A percentile compares a stretch with the other conserved stretches of the same genome.
Conservation (phyloP, 352 stramenopile species). For the Globisporangium camurandrum region DNA sequence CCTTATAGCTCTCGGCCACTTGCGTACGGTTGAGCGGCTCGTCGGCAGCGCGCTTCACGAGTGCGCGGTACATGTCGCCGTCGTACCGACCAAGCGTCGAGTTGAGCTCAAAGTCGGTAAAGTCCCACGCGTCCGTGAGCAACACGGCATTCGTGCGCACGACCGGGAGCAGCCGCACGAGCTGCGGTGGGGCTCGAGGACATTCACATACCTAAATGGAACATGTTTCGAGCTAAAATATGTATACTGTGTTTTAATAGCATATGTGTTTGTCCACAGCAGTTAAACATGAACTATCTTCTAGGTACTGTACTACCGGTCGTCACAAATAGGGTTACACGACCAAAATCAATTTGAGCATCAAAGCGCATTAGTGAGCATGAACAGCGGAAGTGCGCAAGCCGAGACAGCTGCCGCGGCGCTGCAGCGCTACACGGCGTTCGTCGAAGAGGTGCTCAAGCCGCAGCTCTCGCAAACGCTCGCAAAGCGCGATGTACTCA, state of each 20-base stretch:
- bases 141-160: conserved; percentile 33
- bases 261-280: too few relatives aligned
- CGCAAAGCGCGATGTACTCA: conserved; percentile 3
- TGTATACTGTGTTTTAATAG: too few relatives aligned
- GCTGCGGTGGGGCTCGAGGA: too few relatives aligned
- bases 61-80: conserved; percentile 54
- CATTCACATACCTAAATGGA: too few relatives aligned
- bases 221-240: too few relatives aligned
- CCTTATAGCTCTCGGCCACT: conserved; percentile 53
- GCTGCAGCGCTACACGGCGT: conserved; percentile 8
- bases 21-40: conserved; percentile 57
- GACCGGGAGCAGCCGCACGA: conserved; percentile 19
- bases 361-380: neutral
- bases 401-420: conserved; percentile 1
- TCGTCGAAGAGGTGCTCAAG: conserved; percentile 4
- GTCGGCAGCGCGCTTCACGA: conserved; percentile 34
- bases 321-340: neutral
- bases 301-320: too few relatives aligned
- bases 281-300: too few relatives aligned
- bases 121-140: conserved; percentile 33
- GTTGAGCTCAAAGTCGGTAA: conserved; percentile 58
- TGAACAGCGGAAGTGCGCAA: neutral
- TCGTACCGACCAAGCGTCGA: conserved; percentile 69
- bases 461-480: conserved; percentile 22
- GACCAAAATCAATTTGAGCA: neutral